These are phyloP conservation scores for Diplodia seriata DNA, from an alignment of 2,329 filamentous ascomycete genomes.

Conservation along the genomic window DNA sequence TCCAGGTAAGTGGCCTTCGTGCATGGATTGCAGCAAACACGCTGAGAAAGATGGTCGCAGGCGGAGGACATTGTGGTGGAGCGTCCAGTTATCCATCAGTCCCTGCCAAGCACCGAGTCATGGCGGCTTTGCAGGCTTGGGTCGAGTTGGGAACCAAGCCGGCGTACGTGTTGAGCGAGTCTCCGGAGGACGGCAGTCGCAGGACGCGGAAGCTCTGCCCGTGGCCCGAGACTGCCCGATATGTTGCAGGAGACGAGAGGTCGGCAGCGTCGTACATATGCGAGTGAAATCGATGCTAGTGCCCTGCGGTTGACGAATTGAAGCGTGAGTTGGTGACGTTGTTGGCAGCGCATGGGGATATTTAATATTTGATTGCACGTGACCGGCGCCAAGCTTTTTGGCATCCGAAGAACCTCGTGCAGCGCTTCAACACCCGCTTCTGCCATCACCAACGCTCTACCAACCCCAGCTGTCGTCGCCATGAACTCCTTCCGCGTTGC, in stretches of 20 bases:
- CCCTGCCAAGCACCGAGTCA: conserved; percentile 19
- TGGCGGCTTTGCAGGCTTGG: conserved; percentile 26
- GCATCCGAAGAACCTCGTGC: conserved; percentile 31
- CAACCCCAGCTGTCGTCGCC: conserved; percentile 41
- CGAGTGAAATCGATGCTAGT: not conserved
- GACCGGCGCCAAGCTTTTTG: conserved; percentile 31
- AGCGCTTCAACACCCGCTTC: conserved; percentile 22
- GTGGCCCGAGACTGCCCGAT: conserved; percentile 26
- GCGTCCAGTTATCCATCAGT: conserved; percentile 21
- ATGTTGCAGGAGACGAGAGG: not conserved
- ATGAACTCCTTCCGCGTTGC: conserved; percentile 97
- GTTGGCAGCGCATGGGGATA: not conserved
- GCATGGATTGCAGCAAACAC: too few species aligned
- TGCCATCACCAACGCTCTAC: conserved; percentile 29
- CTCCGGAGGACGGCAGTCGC: conserved; percentile 16
- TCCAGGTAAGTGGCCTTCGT: conserved; percentile 11
- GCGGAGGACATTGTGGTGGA: conserved; percentile 27
- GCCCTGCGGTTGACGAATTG: not conserved
- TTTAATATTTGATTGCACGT: conserved; percentile 12
- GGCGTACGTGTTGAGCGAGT: conserved; percentile 18
- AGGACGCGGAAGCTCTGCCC: conserved; percentile 27
- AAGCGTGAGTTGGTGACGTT: not conserved
- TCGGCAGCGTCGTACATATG: conserved; percentile 16
- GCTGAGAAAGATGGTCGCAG: conserved; percentile 5
- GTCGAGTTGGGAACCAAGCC: conserved; percentile 28